Evolutionary conservation across 768 basidiomycete genomes (phyloP).

Genomic region (Hericium coralloides): DNA sequence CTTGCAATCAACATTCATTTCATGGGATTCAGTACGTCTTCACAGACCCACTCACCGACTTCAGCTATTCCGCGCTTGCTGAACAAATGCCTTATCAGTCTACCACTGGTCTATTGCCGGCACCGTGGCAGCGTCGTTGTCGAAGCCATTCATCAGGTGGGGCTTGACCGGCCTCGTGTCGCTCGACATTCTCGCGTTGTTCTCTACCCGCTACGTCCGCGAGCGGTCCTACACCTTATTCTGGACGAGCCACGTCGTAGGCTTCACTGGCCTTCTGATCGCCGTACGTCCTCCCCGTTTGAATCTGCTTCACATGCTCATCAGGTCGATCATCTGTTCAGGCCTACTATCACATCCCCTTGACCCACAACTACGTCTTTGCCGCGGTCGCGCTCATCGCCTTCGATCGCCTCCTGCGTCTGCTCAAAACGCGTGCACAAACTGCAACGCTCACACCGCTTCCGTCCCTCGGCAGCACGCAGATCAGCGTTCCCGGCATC

Average conservation of each 20-base stretch:
- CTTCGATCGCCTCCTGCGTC: slow-evolving; percentile 36
- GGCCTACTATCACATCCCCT: slow-evolving; percentile 6
- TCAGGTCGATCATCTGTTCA: slow-evolving; percentile 2
- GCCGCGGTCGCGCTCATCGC: slow-evolving; percentile 31
- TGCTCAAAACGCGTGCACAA: slow-evolving; percentile 36
- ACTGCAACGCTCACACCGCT: slow-evolving; percentile 36
- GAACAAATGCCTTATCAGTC: background rate
- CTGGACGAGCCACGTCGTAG: slow-evolving; percentile 29
- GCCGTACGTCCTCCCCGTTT: slow-evolving; percentile 14
- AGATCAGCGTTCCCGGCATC: slow-evolving; percentile 35
- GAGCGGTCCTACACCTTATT: slow-evolving; percentile 36
- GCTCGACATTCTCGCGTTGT: slow-evolving; percentile 28
- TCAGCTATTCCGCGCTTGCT: no score
- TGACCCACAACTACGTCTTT: slow-evolving; percentile 33
- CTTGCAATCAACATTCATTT: slow-evolving; percentile 34
- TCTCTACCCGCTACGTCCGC: slow-evolving; percentile 34
- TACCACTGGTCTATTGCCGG: slow-evolving; percentile 8
- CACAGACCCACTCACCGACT: no score
- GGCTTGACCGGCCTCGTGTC: slow-evolving; percentile 27
- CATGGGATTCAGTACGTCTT: slow-evolving; percentile 29
- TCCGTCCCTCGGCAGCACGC: slow-evolving; percentile 32
- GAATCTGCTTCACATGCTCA: background rate
- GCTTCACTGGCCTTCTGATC: slow-evolving; percentile 31
- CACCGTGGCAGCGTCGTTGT: background rate
- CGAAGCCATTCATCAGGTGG: slow-evolving; percentile 3